A percentile compares a stretch with the other conserved stretches of the same genome.
Evolutionary conservation across 2,329 filamentous ascomycete species (phyloP).

Genomic region (Colletotrichum brevisporum): DNA sequence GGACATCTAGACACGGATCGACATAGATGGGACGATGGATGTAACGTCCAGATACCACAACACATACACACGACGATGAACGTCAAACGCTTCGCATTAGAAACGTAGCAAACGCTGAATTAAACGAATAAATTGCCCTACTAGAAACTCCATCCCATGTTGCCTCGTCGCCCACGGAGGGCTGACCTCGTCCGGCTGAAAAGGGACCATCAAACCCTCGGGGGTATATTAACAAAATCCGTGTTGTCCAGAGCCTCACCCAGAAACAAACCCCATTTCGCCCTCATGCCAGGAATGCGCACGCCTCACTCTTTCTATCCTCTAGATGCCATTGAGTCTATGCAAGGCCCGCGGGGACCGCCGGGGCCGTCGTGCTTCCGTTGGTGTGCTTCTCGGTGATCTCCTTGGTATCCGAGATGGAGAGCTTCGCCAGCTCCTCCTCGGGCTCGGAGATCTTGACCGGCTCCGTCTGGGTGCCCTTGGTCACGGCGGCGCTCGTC

Average conservation of each 20-base stretch:
- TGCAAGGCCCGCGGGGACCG: background rate
- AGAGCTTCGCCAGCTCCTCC: slow-evolving; percentile 50
- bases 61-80: too few relatives aligned
- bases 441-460: slow-evolving; percentile 47
- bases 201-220: slow-evolving; percentile 16
- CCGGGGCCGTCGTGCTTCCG: slow-evolving; percentile 10
- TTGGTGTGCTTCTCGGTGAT: slow-evolving; percentile 30
- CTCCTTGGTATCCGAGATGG: slow-evolving; percentile 43
- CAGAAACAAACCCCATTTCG: slow-evolving; percentile 6
- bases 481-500: slow-evolving; percentile 39
- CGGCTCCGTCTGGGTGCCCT: slow-evolving; percentile 48
- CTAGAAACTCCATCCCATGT: slow-evolving; percentile 35
- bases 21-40: too few relatives aligned
- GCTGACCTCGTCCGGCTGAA: background rate
- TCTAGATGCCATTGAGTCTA: background rate
- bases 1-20: slow-evolving; percentile 18
- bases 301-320: slow-evolving; percentile 5
- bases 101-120: background rate
- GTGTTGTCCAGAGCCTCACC: background rate
- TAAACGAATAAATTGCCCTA: background rate
- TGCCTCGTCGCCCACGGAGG: slow-evolving; percentile 9
- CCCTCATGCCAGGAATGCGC: background rate
- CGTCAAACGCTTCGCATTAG: too few relatives aligned
- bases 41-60: too few relatives aligned
- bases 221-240: slow-evolving; percentile 31